phyloP scores from a whole-genome alignment of 352 stramenopile genomes.

The Phytophthora pseudosyringae region DNA sequence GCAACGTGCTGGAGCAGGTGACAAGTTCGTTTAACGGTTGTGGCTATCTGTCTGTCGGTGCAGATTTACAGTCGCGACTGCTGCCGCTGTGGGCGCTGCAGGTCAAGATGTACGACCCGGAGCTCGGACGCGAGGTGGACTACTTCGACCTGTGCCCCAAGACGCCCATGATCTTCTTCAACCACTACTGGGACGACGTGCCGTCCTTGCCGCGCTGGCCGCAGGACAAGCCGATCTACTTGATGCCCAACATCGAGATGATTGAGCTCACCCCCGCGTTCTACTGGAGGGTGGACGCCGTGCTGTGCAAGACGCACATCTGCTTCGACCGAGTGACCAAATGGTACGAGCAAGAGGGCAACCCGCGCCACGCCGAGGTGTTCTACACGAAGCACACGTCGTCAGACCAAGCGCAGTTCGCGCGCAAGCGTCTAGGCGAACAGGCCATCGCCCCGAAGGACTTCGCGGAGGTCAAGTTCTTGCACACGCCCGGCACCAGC shows the following conservation, averaged over 20 bases:
- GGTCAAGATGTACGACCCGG: conserved; percentile 33
- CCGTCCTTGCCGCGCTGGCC: conserved; percentile 29
- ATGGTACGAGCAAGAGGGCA: conserved; percentile 61
- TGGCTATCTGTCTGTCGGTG: not conserved
- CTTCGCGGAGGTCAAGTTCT: conserved; percentile 46
- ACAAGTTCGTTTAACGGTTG: too few species aligned
- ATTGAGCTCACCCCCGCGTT: conserved; percentile 54
- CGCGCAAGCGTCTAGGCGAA: conserved; percentile 30
- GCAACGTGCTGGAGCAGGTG: not conserved
- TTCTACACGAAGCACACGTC: conserved; percentile 68
- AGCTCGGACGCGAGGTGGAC: conserved; percentile 29
- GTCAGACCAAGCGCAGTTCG: conserved; percentile 37
- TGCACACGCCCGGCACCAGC: conserved; percentile 61
- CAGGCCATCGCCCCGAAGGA: conserved; percentile 39
- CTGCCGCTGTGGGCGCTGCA: conserved; percentile 45
- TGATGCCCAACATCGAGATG: conserved; percentile 64
- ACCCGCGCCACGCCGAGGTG: conserved; percentile 41
- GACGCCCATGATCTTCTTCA: conserved; percentile 59
- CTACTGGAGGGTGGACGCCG: conserved; percentile 53
- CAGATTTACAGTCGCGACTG: conserved; percentile 44
- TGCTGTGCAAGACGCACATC: conserved; percentile 72
- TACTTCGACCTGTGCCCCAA: conserved; percentile 69
- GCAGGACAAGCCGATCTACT: conserved; percentile 51
- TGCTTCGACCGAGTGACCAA: conserved; percentile 56
- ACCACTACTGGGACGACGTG: conserved; percentile 58